phyloP scores from a whole-genome alignment of 2,329 filamentous ascomycete species.

The Colletotrichum australisinense region DNA sequence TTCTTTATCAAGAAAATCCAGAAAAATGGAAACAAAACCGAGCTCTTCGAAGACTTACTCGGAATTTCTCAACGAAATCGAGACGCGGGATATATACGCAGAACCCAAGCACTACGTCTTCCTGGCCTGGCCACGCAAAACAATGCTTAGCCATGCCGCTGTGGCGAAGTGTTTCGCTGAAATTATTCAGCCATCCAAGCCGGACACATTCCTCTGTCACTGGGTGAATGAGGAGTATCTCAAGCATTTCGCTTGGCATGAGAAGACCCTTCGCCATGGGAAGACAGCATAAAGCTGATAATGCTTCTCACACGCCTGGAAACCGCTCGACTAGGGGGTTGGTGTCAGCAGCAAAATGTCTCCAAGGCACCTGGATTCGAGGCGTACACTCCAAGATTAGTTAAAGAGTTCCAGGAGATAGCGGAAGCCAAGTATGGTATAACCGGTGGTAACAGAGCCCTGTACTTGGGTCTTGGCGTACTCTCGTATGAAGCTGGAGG shows the following conservation, averaged over 20 bases:
- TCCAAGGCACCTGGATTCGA: no score
- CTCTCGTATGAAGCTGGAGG: no score
- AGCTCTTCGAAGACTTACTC: background rate
- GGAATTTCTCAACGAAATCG: background rate
- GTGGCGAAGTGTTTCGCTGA: background rate
- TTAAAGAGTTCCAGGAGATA: no score
- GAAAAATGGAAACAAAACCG: background rate
- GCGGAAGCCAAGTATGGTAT: no score
- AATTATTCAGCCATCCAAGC: background rate
- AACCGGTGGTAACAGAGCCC: no score
- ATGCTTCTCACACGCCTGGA: background rate
- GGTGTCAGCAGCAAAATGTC: no score
- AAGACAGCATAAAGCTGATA: background rate
- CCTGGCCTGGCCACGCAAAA: background rate
- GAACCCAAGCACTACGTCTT: slow-evolving; percentile 9
- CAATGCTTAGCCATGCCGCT: background rate
- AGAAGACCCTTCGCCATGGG: background rate
- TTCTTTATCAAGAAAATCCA: background rate
- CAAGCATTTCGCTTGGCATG: no score
- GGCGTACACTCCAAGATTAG: no score
- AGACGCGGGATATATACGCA: background rate
- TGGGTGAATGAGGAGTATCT: background rate
- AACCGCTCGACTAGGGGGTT: no score
- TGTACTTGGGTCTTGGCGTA: no score
- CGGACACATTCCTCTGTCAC: background rate